These are phyloP conservation scores for Hyphodiscus hymeniophilus DNA, from an alignment of 495 filamentous ascomycete species.

Conservation along the genomic window DNA sequence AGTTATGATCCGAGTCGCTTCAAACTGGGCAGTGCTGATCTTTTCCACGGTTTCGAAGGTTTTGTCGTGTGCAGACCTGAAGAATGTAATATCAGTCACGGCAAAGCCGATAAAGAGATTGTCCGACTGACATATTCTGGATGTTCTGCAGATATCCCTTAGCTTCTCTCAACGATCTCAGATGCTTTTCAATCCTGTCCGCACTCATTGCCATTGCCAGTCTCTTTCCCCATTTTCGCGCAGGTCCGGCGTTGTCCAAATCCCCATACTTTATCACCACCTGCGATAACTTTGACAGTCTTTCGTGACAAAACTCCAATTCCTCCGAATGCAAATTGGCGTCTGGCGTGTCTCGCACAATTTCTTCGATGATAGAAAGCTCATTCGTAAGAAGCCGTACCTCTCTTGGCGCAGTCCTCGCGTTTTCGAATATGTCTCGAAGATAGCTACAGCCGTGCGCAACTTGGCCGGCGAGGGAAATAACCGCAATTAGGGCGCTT, in stretches of 20 bases:
- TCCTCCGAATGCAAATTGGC: neutral
- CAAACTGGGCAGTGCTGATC: slow-evolving; percentile 1
- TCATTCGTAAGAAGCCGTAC: neutral
- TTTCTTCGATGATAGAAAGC: neutral
- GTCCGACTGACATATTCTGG: neutral
- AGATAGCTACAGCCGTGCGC: slow-evolving; percentile 7
- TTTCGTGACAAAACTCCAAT: slow-evolving; percentile 6
- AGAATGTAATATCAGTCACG: no score
- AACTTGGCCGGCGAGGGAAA: slow-evolving; percentile 3
- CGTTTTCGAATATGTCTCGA: slow-evolving; percentile 5
- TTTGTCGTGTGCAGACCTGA: neutral
- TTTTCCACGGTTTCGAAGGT: neutral
- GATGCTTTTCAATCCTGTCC: slow-evolving; percentile 9
- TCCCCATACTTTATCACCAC: slow-evolving; percentile 4
- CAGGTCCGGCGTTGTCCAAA: neutral
- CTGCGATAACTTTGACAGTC: neutral
- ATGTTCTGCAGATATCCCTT: slow-evolving; percentile 4
- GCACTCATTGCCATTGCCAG: slow-evolving; percentile 4
- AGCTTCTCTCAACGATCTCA: slow-evolving; percentile 1
- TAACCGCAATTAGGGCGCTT: slow-evolving; percentile 3
- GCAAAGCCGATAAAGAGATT: neutral
- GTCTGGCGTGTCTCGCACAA: neutral
- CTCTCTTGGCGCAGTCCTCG: neutral
- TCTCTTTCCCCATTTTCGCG: slow-evolving; percentile 2
- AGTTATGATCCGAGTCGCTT: slow-evolving; percentile 1